These are phyloP conservation scores for Suillus hirtellus DNA, from an alignment of 768 basidiomycete species.

Conservation along the genomic window DNA sequence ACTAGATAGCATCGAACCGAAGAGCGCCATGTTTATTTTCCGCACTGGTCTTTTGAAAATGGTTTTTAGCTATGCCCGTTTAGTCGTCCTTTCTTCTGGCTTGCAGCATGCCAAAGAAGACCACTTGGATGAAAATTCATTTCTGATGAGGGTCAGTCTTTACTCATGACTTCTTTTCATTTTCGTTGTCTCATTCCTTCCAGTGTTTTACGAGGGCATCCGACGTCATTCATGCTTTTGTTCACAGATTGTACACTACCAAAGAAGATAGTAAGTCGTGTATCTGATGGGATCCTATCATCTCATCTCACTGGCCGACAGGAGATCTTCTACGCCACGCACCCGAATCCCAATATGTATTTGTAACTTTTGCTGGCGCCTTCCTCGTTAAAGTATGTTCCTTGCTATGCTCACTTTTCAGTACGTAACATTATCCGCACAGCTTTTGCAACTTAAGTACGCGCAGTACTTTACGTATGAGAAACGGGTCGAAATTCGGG, in stretches of 20 bases:
- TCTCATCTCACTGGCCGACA: constrained; percentile 25
- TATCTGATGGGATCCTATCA: background rate
- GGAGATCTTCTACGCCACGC: constrained; percentile 66
- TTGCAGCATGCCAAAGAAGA: constrained; percentile 72
- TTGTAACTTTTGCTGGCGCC: constrained; percentile 77
- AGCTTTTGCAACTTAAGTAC: constrained; percentile 82
- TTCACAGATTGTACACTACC: constrained; percentile 54
- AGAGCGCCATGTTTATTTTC: constrained; percentile 57
- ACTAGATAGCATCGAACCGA: constrained; percentile 51
- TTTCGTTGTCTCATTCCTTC: constrained; percentile 10
- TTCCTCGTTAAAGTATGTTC: constrained; percentile 73
- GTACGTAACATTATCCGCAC: background rate
- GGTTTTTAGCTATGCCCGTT: constrained; percentile 67
- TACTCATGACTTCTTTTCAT: background rate
- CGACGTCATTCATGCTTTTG: constrained; percentile 62
- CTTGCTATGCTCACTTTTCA: background rate
- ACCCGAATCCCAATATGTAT: constrained; percentile 78
- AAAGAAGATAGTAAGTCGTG: constrained; percentile 49
- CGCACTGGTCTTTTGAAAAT: constrained; percentile 61
- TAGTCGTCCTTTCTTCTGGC: constrained; percentile 70
- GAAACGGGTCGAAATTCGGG: constrained; percentile 60
- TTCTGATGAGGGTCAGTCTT: constrained; percentile 60
- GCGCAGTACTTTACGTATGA: constrained; percentile 57
- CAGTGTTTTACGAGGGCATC: constrained; percentile 70
- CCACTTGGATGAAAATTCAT: constrained; percentile 58